Evolutionary conservation across 1,284 basidiomycete species (phyloP).

Genomic region (Ustilago hordei): DNA sequence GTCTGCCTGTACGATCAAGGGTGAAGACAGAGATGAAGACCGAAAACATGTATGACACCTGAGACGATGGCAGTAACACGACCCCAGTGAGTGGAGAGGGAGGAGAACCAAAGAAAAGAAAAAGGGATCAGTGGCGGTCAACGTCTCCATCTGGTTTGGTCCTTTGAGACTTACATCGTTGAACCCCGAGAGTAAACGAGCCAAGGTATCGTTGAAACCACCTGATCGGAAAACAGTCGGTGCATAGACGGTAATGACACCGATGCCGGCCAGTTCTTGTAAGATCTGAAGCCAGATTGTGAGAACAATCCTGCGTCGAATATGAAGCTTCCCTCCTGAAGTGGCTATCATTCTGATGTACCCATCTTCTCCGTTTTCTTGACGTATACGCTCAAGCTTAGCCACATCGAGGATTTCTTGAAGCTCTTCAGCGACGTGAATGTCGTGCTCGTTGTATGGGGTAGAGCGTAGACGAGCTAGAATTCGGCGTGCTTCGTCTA

Average conservation of each 20-base stretch:
- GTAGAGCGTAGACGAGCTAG: constrained; percentile 21
- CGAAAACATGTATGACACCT: constrained; percentile 37
- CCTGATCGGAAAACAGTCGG: constrained; percentile 37
- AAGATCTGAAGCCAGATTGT: constrained; percentile 35
- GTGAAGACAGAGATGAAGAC: constrained; percentile 30
- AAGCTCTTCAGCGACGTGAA: constrained; percentile 19
- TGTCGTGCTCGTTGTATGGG: constrained; percentile 30
- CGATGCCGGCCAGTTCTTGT: constrained; percentile 34
- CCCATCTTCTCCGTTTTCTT: constrained; percentile 28
- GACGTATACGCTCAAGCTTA: constrained; percentile 24
- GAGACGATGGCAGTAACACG: background rate
- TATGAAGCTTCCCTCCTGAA: constrained; percentile 24
- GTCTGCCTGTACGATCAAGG: constrained; percentile 24
- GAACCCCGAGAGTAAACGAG: constrained; percentile 30
- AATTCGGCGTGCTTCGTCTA: constrained; percentile 34
- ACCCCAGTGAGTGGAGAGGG: background rate
- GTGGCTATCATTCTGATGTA: constrained; percentile 20
- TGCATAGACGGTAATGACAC: constrained; percentile 37
- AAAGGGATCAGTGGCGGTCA: background rate
- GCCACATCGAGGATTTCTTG: constrained; percentile 29
- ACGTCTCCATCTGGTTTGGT: background rate
- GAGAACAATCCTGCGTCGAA: constrained; percentile 30
- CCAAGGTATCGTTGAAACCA: constrained; percentile 29
- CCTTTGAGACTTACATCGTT: constrained; percentile 22
- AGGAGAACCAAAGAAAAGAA: background rate